A percentile compares a stretch with the other conserved stretches of the same genome.
These are phyloP conservation scores for Citrus trifoliata DNA, from an alignment of 345 rosid genomes.

Conservation along the genomic window DNA sequence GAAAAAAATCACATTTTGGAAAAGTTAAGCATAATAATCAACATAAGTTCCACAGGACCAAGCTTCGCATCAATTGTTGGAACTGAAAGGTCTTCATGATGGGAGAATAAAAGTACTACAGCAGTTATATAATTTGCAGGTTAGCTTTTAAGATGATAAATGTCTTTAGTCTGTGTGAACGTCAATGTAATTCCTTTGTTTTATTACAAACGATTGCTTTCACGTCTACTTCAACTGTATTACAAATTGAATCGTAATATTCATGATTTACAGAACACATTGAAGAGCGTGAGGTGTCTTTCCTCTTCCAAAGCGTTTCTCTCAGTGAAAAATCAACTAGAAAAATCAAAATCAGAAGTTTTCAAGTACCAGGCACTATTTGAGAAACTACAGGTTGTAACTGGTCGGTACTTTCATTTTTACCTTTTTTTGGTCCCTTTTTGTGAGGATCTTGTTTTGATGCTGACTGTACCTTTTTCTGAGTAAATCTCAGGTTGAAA, in stretches of 20 bases:
- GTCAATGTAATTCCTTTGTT: neutral
- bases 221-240: constrained; percentile 13
- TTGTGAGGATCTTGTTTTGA: constrained; percentile 20
- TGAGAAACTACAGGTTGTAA: constrained; percentile 96
- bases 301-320: constrained; percentile 65
- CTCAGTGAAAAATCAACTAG: constrained; percentile 66
- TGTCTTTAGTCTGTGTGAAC: neutral
- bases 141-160: constrained; percentile 21
- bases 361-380: constrained; percentile 58
- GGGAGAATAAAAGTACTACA: constrained; percentile 67
- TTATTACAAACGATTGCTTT: constrained; percentile 15
- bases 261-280: constrained; percentile 52
- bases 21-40: constrained; percentile 8
- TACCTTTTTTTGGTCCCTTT: constrained; percentile 25
- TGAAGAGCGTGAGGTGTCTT: constrained; percentile 65
- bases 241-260: constrained; percentile 19
- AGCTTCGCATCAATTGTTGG: constrained; percentile 61
- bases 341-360: constrained; percentile 70
- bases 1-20: constrained; percentile 14
- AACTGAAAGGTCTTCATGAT: constrained; percentile 69
- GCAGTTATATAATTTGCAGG: constrained; percentile 65
- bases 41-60: constrained; percentile 55
- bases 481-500: constrained; percentile 64
- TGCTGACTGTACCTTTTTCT: constrained; percentile 25
- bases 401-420: constrained; percentile 55